Evolutionary conservation across 1,139 yeast species (phyloP).

Genomic region (Pichia sp.): DNA sequence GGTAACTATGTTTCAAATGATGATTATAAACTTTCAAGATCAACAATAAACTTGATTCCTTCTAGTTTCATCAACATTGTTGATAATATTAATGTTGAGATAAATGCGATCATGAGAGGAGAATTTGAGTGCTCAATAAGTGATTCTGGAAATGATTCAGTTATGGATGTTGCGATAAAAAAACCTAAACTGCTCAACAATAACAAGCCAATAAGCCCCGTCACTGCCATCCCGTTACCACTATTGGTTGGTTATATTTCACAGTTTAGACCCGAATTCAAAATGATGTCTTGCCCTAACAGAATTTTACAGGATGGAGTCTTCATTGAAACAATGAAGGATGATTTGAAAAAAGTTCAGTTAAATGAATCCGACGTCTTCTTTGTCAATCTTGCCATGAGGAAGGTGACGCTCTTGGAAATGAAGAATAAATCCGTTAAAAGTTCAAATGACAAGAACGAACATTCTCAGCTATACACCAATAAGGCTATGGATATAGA

Average conservation of each 20-base stretch:
- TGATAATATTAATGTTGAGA: conserved; percentile 8
- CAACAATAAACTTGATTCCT: conserved; percentile 8
- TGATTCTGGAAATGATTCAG: conserved; percentile 6
- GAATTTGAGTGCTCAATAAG: conserved; percentile 4
- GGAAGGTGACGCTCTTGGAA: conserved; percentile 25
- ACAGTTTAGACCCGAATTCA: conserved; percentile 50
- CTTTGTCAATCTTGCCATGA: conserved; percentile 26
- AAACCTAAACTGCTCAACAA: neutral
- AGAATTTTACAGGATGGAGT: conserved; percentile 19
- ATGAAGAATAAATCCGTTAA: conserved; percentile 4
- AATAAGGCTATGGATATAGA: neutral
- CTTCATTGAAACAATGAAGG: conserved; percentile 24
- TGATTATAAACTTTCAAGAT: conserved; percentile 7
- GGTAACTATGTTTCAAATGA: conserved; percentile 6
- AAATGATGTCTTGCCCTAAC: conserved; percentile 45
- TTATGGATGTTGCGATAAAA: conserved; percentile 7
- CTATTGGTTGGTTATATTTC: conserved; percentile 49
- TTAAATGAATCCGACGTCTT: conserved; percentile 15
- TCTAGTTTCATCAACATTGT: conserved; percentile 2
- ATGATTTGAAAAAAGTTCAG: conserved; percentile 21
- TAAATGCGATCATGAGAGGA: conserved; percentile 14
- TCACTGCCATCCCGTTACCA: conserved; percentile 27
- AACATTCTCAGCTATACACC: conserved; percentile 1
- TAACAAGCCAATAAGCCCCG: conserved; percentile 3
- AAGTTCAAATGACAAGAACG: neutral